Conservation (phyloP, 179 eudicot genomes). For the Gypsophila paniculata region DNA sequence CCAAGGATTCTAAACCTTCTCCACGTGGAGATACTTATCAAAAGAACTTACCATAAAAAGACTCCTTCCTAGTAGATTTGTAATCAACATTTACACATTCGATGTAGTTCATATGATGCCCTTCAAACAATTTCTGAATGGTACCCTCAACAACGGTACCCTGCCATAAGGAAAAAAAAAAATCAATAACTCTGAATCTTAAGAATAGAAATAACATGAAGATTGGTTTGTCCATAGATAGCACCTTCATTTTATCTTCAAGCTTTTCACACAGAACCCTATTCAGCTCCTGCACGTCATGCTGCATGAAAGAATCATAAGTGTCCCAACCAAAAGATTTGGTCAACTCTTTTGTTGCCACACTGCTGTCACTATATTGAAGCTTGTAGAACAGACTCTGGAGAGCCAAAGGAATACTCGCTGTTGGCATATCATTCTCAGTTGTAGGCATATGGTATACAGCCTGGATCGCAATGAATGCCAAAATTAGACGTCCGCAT, state of each 20-base stretch:
- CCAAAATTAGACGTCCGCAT: constrained; percentile 21
- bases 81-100: constrained; percentile 84
- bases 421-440: constrained; percentile 77
- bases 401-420: constrained; percentile 84
- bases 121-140: constrained; percentile 81
- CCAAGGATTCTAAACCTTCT: neutral
- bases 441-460: constrained; percentile 97
- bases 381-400: constrained; percentile 89
- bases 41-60: constrained; percentile 59
- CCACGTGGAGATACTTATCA: neutral
- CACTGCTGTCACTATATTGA: constrained; percentile 78
- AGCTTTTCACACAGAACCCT: constrained; percentile 86
- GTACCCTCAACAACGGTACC: constrained; percentile 95
- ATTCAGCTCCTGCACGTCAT: constrained; percentile 90
- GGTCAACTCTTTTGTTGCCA: constrained; percentile 82
- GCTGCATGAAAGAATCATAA: constrained; percentile 91
- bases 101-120: constrained; percentile 89
- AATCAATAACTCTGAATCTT: constrained; percentile 4
- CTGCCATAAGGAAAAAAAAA: constrained; percentile 36
- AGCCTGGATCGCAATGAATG: constrained; percentile 43
- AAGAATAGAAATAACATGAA: neutral
- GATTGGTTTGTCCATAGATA: neutral
- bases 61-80: constrained; percentile 86
- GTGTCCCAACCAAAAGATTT: constrained; percentile 95
- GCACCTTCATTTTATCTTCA: constrained; percentile 93